Conservation (phyloP, 306 rosid species). For the Ceratonia siliqua region DNA sequence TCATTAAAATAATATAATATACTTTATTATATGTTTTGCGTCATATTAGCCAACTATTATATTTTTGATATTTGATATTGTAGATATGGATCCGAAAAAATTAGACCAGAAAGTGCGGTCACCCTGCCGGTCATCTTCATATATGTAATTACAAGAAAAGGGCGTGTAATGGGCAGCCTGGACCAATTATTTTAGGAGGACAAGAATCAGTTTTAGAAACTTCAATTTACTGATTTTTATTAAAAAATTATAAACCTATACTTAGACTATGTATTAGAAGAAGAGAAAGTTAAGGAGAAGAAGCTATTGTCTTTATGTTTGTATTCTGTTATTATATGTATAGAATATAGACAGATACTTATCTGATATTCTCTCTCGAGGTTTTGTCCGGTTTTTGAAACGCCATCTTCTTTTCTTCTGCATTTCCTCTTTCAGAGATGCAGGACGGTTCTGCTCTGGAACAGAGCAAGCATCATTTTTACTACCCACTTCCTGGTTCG, state of each 20-base stretch:
- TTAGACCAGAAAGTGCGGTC: background rate
- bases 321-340: background rate
- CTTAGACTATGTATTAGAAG: background rate
- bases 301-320: background rate
- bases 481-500: slow-evolving; percentile 45
- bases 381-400: background rate
- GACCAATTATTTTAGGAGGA: background rate
- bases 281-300: background rate
- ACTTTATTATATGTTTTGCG: background rate
- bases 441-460: slow-evolving; percentile 7
- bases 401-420: background rate
- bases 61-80: background rate
- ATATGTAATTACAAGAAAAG: background rate
- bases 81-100: background rate
- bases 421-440: slow-evolving; percentile 28
- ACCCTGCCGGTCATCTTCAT: background rate
- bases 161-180: background rate
- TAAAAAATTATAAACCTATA: background rate
- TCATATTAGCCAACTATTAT: background rate
- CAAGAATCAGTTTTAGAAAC: background rate
- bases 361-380: background rate
- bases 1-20: background rate
- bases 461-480: background rate
- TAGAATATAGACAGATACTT: background rate
- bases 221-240: background rate